Evolutionary conservation across 257 asterid species (phyloP).

Genomic region (Jacaranda copaia): DNA sequence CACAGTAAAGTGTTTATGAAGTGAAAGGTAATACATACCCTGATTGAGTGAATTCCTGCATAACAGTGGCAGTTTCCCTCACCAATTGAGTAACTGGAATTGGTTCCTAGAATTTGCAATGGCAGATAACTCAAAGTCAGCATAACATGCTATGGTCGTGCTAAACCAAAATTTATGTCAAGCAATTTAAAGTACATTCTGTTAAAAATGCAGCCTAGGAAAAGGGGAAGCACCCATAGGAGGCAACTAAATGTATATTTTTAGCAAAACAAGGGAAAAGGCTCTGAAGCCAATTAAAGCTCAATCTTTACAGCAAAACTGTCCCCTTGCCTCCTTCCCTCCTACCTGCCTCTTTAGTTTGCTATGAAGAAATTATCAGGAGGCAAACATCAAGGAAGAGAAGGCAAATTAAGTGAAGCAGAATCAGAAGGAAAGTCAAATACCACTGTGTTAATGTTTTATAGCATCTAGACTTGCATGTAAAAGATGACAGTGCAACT

Average conservation of each 20-base stretch:
- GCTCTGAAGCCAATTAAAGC: conserved; percentile 1
- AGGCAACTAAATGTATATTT: not conserved
- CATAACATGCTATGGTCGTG: conserved; percentile 21
- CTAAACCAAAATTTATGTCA: conserved; percentile 13
- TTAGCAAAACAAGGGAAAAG: not conserved
- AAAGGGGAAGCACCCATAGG: not conserved
- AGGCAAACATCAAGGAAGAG: not conserved
- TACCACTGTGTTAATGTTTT: not conserved
- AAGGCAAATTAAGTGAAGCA: not conserved
- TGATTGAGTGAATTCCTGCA: conserved; percentile 99
- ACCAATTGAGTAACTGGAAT: conserved; percentile 98
- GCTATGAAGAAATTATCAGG: not conserved
- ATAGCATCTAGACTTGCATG: conserved; percentile 6
- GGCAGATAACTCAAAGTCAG: conserved; percentile 31
- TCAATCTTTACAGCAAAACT: not conserved
- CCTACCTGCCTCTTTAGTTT: not conserved
- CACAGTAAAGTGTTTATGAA: not conserved
- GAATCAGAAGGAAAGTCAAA: not conserved
- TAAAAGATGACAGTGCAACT: not conserved
- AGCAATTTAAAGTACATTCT: not conserved
- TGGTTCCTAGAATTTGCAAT: conserved; percentile 63
- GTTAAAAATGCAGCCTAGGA: conserved; percentile 8
- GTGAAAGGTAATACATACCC: conserved; percentile 60
- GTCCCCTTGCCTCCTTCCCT: not conserved
- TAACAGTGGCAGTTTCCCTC: conserved; percentile 98